Percentiles rank a stretch among this genome's conserved stretches.
These are phyloP conservation scores for Ceratobasidium sp. DNA, from an alignment of 1,284 basidiomycete genomes.

Conservation along the genomic window DNA sequence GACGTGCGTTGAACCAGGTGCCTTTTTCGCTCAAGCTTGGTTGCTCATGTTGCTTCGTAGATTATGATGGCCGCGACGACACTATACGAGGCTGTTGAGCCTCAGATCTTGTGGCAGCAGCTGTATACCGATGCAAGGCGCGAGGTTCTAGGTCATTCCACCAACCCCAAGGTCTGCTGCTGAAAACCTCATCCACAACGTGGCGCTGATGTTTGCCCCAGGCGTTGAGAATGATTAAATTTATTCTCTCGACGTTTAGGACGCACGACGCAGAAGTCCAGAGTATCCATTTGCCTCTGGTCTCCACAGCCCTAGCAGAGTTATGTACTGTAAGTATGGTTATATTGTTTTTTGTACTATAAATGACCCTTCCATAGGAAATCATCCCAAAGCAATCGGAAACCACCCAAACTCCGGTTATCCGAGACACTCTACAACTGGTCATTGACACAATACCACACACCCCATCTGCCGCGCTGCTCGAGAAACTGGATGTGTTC, in stretches of 20 bases:
- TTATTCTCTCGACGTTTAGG: slow-evolving; percentile 73
- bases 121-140: slow-evolving; percentile 60
- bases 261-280: slow-evolving; percentile 82
- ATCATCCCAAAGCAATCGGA: not conserved
- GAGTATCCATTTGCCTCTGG: slow-evolving; percentile 78
- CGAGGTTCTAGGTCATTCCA: slow-evolving; percentile 47
- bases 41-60: slow-evolving; percentile 54
- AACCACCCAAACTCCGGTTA: slow-evolving; percentile 20
- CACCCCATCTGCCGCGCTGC: slow-evolving; percentile 53
- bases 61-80: slow-evolving; percentile 84
- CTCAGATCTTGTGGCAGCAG: slow-evolving; percentile 83
- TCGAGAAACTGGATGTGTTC: slow-evolving; percentile 16
- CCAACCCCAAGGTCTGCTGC: slow-evolving; percentile 57
- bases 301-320: slow-evolving; percentile 59
- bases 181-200: not conserved
- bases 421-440: slow-evolving; percentile 60
- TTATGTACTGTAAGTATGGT: slow-evolving; percentile 1
- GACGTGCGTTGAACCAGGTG: slow-evolving; percentile 61
- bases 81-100: slow-evolving; percentile 92
- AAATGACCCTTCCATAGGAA: not conserved
- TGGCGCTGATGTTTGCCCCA: slow-evolving; percentile 48
- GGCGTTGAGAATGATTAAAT: slow-evolving; percentile 69
- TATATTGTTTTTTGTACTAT: not conserved
- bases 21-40: not conserved
- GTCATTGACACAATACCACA: slow-evolving; percentile 62